A percentile compares a stretch with the other conserved stretches of the same genome.
These are phyloP conservation scores for Phialophora macrospora DNA, from an alignment of 2,329 filamentous ascomycete genomes.

Conservation along the genomic window DNA sequence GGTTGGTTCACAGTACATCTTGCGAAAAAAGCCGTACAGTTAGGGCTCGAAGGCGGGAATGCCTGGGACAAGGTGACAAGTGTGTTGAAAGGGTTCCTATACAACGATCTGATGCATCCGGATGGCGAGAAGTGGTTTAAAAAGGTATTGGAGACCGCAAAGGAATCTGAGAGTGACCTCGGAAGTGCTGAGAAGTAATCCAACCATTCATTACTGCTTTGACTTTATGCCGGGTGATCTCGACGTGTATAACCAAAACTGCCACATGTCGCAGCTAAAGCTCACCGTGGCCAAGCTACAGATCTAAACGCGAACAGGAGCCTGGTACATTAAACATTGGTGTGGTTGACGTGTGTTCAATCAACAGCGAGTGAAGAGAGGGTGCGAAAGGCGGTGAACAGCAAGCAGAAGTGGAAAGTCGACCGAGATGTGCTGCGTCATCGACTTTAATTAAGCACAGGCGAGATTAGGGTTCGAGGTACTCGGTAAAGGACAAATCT, in stretches of 20 bases:
- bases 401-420: conserved; percentile 7
- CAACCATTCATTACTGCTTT: neutral
- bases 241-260: neutral
- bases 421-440: neutral
- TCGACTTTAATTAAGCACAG: neutral
- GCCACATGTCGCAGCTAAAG: neutral
- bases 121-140: conserved; percentile 6
- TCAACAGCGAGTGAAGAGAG: neutral
- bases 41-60: neutral
- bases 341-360: neutral
- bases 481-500: neutral
- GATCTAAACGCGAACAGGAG: neutral
- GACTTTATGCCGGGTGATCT: neutral
- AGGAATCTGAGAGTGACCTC: no score
- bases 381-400: neutral
- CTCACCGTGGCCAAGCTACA: neutral
- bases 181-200: no score
- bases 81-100: neutral
- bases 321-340: neutral
- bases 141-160: neutral
- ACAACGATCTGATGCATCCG: conserved; percentile 4
- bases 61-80: conserved; percentile 7
- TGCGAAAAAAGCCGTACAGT: neutral
- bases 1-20: conserved; percentile 7
- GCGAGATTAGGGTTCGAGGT: neutral